A percentile compares a stretch with the other conserved stretches of the same genome.
Evolutionary conservation across 371 early-diverging fungal genomes (phyloP).

Genomic region (Phascolomyces articulosus): DNA sequence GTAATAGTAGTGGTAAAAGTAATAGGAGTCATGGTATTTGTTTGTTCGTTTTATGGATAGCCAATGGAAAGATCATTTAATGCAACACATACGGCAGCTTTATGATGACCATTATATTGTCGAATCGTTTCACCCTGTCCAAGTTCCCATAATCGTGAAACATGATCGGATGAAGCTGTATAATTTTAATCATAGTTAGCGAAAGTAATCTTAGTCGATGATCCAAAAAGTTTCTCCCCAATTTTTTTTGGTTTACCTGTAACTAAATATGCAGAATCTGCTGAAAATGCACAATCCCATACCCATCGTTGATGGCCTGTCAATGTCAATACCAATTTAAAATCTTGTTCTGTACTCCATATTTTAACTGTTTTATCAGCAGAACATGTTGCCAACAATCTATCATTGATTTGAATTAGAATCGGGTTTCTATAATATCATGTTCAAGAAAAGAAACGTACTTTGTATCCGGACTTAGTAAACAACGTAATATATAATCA

Average conservation of each 20-base stretch:
- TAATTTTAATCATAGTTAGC: neutral
- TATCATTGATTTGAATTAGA: slow-evolving; percentile 22
- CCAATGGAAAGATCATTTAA: slow-evolving; percentile 79
- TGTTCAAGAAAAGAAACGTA: slow-evolving; percentile 9
- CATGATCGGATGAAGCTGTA: slow-evolving; percentile 85
- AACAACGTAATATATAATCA: slow-evolving; percentile 81
- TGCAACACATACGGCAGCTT: slow-evolving; percentile 91
- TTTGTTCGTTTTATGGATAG: slow-evolving; percentile 24
- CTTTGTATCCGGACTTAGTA: slow-evolving; percentile 86
- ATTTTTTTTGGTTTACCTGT: slow-evolving; percentile 70
- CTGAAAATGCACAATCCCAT: slow-evolving; percentile 94
- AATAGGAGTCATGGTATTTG: neutral
- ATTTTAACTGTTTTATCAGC: slow-evolving; percentile 84
- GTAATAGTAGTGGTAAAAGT: no score
- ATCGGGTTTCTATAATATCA: no score
- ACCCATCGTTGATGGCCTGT: slow-evolving; percentile 91
- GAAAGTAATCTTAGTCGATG: neutral
- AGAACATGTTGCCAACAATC: slow-evolving; percentile 84
- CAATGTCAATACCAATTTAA: slow-evolving; percentile 74
- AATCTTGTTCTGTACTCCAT: slow-evolving; percentile 69
- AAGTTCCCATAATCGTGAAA: slow-evolving; percentile 88
- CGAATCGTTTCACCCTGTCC: slow-evolving; percentile 83
- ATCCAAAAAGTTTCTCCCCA: no score
- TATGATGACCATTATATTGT: slow-evolving; percentile 91
- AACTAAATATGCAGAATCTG: slow-evolving; percentile 90